Evolutionary conservation across 169 alveolate genomes (phyloP).

Genomic region (Eimeria falciformis): DNA sequence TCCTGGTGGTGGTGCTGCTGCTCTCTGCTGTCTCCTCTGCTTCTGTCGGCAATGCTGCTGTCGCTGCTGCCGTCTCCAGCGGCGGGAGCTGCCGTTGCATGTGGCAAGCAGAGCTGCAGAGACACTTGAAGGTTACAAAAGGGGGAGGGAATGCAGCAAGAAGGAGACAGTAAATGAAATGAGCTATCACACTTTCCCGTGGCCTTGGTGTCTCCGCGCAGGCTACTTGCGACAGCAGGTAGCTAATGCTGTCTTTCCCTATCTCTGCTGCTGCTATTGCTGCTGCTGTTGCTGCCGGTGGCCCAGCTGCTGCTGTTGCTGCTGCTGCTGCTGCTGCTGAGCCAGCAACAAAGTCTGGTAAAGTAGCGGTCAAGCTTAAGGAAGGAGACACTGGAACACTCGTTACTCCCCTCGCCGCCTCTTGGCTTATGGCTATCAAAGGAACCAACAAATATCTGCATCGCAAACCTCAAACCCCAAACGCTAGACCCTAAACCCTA

Average conservation of each 20-base stretch:
- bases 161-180: constrained; percentile 31
- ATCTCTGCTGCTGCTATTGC: constrained; percentile 34
- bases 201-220: background rate
- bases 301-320: background rate
- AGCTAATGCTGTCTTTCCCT: constrained; percentile 4
- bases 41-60: background rate
- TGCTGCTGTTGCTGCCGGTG: constrained; percentile 8
- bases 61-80: background rate
- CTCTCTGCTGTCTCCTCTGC: background rate
- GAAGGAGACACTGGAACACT: constrained; percentile 3
- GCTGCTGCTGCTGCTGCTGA: constrained; percentile 15
- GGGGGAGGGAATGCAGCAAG: constrained; percentile 55
- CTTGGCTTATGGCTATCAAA: background rate
- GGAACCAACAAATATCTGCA: constrained; percentile 54
- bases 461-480: background rate
- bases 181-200: constrained; percentile 38
- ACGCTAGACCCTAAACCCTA: constrained; percentile 27
- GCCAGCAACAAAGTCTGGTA: constrained; percentile 24
- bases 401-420: constrained; percentile 38
- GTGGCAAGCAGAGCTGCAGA: constrained; percentile 8
- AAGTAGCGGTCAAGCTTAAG: background rate
- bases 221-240: constrained; percentile 48
- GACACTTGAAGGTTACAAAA: background rate
- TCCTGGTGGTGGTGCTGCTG: constrained; percentile 19
- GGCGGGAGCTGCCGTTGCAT: background rate